Conservation (phyloP, 2,329 filamentous ascomycete species). For the Lithohypha guttulata region DNA sequence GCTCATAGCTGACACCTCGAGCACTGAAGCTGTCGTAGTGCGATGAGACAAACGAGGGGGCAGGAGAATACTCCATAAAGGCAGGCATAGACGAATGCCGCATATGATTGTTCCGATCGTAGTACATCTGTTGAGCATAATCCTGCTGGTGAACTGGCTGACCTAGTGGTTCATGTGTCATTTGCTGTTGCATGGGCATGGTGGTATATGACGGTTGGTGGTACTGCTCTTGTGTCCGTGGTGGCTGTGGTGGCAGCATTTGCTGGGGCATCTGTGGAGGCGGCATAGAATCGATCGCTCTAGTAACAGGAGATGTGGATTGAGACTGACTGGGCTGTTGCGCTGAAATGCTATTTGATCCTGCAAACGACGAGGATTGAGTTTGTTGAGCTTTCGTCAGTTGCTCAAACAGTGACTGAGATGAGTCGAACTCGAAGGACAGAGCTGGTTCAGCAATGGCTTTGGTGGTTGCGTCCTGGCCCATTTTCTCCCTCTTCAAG, state of each 20-base stretch:
- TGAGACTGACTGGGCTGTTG: constrained; percentile 54
- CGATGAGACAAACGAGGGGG: constrained; percentile 95
- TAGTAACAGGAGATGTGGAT: constrained; percentile 77
- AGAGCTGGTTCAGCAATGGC: constrained; percentile 93
- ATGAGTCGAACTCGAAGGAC: constrained; percentile 98
- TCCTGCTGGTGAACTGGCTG: constrained; percentile 70
- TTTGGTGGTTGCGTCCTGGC: constrained; percentile 91
- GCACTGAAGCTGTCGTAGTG: constrained; percentile 98
- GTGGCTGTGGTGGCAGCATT: constrained; percentile 59
- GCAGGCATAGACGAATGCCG: constrained; percentile 97
- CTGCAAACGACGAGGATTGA: constrained; percentile 92
- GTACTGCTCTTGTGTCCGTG: constrained; percentile 50
- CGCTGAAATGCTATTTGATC: constrained; percentile 49
- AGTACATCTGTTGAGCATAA: constrained; percentile 69
- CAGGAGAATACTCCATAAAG: constrained; percentile 95
- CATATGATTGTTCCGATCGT: constrained; percentile 68
- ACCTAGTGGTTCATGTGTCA: constrained; percentile 41
- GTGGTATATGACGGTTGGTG: constrained; percentile 59
- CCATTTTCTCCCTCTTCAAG: constrained; percentile 98
- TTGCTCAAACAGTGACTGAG: constrained; percentile 97
- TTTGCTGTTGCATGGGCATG: constrained; percentile 59
- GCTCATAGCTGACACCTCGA: constrained; percentile 90
- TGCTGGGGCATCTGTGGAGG: constrained; percentile 79
- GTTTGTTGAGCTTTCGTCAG: constrained; percentile 98
- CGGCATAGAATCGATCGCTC: constrained; percentile 87